A percentile compares a stretch with the other conserved stretches of the same genome.
Conservation (phyloP, 768 basidiomycete genomes). For the Candolleomyces aberdarensis region DNA sequence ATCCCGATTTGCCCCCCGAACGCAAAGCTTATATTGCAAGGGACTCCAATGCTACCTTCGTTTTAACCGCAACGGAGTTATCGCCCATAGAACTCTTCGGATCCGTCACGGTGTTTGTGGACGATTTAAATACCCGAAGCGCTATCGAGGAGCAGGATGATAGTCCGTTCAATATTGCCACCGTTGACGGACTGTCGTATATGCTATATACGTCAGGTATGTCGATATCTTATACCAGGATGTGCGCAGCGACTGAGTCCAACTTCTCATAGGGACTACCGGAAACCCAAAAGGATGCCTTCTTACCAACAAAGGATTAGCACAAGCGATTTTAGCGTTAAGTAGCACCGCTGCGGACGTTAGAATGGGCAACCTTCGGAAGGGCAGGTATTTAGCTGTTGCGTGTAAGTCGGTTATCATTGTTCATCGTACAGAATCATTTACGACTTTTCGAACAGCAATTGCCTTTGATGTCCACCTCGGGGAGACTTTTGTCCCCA, state of each 20-base stretch:
- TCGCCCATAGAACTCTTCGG: slow-evolving; percentile 22
- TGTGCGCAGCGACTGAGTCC: neutral
- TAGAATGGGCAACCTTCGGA: slow-evolving; percentile 21
- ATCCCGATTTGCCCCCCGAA: slow-evolving; percentile 46
- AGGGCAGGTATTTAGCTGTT: slow-evolving; percentile 35
- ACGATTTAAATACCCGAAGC: slow-evolving; percentile 19
- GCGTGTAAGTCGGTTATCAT: slow-evolving; percentile 34
- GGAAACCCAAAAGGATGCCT: slow-evolving; percentile 52
- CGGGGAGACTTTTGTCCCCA: slow-evolving; percentile 38
- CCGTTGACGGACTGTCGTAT: slow-evolving; percentile 34
- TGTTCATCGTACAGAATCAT: neutral
- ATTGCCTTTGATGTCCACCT: slow-evolving; percentile 53
- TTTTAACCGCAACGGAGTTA: slow-evolving; percentile 29
- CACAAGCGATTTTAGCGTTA: slow-evolving; percentile 30
- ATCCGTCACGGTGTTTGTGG: slow-evolving; percentile 20
- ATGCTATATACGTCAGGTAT: slow-evolving; percentile 51
- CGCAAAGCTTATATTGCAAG: slow-evolving; percentile 42
- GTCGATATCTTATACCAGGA: neutral
- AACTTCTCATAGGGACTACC: slow-evolving; percentile 36
- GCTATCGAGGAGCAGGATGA: slow-evolving; percentile 25
- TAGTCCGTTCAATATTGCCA: slow-evolving; percentile 25
- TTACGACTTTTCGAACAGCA: slow-evolving; percentile 26
- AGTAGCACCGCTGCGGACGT: slow-evolving; percentile 29
- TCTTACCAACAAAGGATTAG: slow-evolving; percentile 29
- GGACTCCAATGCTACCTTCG: slow-evolving; percentile 39